Evolutionary conservation across 2,329 filamentous ascomycete species (phyloP).

Genomic region (Aspergillus melleus): DNA sequence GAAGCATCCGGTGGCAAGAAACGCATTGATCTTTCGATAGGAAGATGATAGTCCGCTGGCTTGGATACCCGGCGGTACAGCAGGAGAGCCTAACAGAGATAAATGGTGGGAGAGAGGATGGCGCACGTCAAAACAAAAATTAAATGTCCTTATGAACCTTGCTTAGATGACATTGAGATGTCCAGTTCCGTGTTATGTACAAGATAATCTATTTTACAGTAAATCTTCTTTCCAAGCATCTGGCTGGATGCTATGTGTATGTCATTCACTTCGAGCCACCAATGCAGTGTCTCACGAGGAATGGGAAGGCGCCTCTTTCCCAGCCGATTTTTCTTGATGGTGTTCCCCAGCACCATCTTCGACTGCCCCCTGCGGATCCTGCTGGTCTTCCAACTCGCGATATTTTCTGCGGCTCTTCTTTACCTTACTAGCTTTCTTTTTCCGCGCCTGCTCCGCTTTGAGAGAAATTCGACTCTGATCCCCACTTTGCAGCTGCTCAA

Average conservation of each 20-base stretch:
- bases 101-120: background rate
- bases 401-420: slow-evolving; percentile 50
- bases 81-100: background rate
- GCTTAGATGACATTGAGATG: slow-evolving; percentile 9
- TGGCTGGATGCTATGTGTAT: background rate
- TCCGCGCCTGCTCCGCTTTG: slow-evolving; percentile 80
- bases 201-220: slow-evolving; percentile 4
- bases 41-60: background rate
- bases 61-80: background rate
- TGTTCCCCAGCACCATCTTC: slow-evolving; percentile 13
- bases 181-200: background rate
- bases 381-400: slow-evolving; percentile 33
- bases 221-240: background rate
- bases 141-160: slow-evolving; percentile 15
- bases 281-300: background rate
- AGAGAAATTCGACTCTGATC: slow-evolving; percentile 74
- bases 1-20: background rate
- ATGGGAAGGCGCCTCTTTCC: background rate
- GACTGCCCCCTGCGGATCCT: slow-evolving; percentile 11
- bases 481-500: slow-evolving; percentile 76
- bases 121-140: background rate
- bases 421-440: slow-evolving; percentile 44
- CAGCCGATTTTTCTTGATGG: background rate
- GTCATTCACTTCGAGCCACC: background rate
- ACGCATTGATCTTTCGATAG: no score